Conservation (phyloP, 2,329 filamentous ascomycete genomes). For the Trichoderma sp. region DNA sequence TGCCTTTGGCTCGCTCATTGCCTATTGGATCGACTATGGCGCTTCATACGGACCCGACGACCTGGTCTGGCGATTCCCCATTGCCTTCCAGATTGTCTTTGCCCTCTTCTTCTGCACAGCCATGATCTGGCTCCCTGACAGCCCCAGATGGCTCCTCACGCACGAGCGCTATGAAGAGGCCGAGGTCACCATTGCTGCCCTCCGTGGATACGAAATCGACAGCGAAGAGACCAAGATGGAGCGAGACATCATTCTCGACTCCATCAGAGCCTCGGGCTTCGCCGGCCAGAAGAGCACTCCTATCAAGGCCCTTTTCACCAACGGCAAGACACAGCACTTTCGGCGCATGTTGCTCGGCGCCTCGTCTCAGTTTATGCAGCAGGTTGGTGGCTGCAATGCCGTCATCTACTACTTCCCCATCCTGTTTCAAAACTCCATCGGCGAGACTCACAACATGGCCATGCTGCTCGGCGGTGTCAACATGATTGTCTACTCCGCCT, state of each 20-base stretch:
- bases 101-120: slow-evolving; percentile 45
- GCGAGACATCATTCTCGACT: slow-evolving; percentile 51
- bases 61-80: slow-evolving; percentile 58
- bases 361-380: slow-evolving; percentile 63
- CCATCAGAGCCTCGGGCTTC: slow-evolving; percentile 56
- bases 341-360: slow-evolving; percentile 63
- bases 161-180: slow-evolving; percentile 51
- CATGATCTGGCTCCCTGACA: slow-evolving; percentile 51
- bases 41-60: slow-evolving; percentile 46
- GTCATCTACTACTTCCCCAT: slow-evolving; percentile 65
- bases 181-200: slow-evolving; percentile 33
- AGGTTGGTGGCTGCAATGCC: slow-evolving; percentile 60
- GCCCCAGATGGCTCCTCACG: slow-evolving; percentile 49
- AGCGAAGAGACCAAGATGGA: slow-evolving; percentile 60
- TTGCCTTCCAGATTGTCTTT: slow-evolving; percentile 46
- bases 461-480: slow-evolving; percentile 54
- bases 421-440: slow-evolving; percentile 47
- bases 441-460: slow-evolving; percentile 44
- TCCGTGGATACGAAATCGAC: slow-evolving; percentile 47
- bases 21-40: slow-evolving; percentile 49
- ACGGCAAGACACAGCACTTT: slow-evolving; percentile 66
- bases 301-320: slow-evolving; percentile 58
- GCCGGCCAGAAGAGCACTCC: slow-evolving; percentile 48
- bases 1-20: slow-evolving; percentile 45
- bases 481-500: slow-evolving; percentile 58